A percentile compares a stretch with the other conserved stretches of the same genome.
These are phyloP conservation scores for Aspergillus neotritici DNA, from an alignment of 2,329 filamentous ascomycete genomes.

Conservation along the genomic window DNA sequence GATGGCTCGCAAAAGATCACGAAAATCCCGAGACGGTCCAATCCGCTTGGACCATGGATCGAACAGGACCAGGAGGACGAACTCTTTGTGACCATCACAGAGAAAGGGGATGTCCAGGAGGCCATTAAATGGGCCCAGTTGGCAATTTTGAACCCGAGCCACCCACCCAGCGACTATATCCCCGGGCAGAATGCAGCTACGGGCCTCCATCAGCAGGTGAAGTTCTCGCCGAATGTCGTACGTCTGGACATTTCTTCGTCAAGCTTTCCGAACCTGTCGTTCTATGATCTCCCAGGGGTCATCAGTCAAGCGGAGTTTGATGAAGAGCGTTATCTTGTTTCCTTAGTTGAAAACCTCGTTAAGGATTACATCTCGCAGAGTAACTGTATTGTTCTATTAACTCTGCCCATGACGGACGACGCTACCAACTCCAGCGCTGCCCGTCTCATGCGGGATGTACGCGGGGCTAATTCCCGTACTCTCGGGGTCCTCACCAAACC, in stretches of 20 bases:
- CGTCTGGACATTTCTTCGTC: conserved; percentile 69
- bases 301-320: conserved; percentile 64
- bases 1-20: conserved; percentile 31
- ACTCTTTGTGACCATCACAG: conserved; percentile 59
- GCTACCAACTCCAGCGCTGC: conserved; percentile 69
- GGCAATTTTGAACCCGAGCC: conserved; percentile 65
- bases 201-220: conserved; percentile 43
- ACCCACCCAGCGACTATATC: conserved; percentile 49
- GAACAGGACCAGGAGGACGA: conserved; percentile 43
- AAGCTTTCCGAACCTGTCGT: conserved; percentile 65
- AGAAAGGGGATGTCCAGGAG: conserved; percentile 59
- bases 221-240: conserved; percentile 79
- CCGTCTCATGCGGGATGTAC: conserved; percentile 53
- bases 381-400: conserved; percentile 70
- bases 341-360: conserved; percentile 66
- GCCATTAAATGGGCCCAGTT: conserved; percentile 69
- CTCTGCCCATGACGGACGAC: conserved; percentile 72
- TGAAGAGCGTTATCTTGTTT: conserved; percentile 62
- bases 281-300: conserved; percentile 80
- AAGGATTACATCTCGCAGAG: conserved; percentile 62
- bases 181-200: conserved; percentile 44
- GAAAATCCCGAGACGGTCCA: conserved; percentile 44
- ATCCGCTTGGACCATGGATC: conserved; percentile 63
- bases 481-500: conserved; percentile 81
- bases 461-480: conserved; percentile 53